Evolutionary conservation across 805 yeast species (phyloP), one percentile per base, ranked within the genome.

Genomic region (Candida taoyuanica): DNA sequence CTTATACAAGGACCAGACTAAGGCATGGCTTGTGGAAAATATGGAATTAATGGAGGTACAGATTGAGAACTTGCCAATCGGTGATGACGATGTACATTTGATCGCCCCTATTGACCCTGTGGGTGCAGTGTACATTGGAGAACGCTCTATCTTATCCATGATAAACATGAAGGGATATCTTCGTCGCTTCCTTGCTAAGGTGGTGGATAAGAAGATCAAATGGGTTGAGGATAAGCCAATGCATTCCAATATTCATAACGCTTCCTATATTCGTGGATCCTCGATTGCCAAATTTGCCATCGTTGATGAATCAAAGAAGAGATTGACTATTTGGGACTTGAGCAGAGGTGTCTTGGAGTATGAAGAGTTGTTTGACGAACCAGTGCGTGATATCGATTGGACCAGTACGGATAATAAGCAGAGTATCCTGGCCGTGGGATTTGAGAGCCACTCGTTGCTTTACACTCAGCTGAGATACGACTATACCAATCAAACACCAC

Each of bases 381-480:
- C 44, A 13, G 76, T 88, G 7, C 59, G 68, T 17, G 96, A 88
- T 56, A 65, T 89, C 19, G 97, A 89, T 60, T 89, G 97, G 97
- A 84, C 95, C 0, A 73, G 81, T 37, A 78, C 81, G 2, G 68
- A 67, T 11, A 70, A 65, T 40, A 74, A 76, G 25, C 85, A 80
- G 53, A 82, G 88, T 29, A 75, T 89, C 5, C 64, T 89, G 21
- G 82, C 95, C 0, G 78, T 88, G 27, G 96, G 96, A 0, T 89
- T 86, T 50, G 64, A 68, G 6, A 64, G 74, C 8, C 66, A 69
- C 42, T 84, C 85, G 1, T 55, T 81, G 2, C 62, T 88, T 13
- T 88, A 81, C 56, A 79, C 95, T 1, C 95, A 88, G 58, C 63
- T 86, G 44, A 71, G 97, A 40, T 87, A 83, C 56, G 97, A 89